Evolutionary conservation across 176 grass and related monocot genomes (phyloP).

Genomic region (Musa acuminata): DNA sequence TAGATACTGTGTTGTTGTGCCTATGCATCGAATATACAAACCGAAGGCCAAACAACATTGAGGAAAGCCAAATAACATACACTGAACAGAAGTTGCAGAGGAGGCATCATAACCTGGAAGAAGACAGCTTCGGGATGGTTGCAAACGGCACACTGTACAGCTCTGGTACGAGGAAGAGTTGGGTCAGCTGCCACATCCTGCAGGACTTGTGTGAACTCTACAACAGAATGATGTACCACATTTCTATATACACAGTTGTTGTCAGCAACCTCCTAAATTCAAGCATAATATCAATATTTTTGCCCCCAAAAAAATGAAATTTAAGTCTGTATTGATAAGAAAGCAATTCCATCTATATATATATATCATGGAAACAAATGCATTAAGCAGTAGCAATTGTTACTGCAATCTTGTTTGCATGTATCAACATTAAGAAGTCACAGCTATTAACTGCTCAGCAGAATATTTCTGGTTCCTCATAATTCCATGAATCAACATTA

Average conservation of each 20-base stretch:
- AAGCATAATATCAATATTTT: neutral
- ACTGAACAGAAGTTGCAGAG: too few relatives aligned
- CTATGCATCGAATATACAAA: too few relatives aligned
- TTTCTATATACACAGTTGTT: slow-evolving; percentile 79
- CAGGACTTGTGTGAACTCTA: slow-evolving; percentile 72
- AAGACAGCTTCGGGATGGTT: slow-evolving; percentile 77
- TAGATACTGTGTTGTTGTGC: too few relatives aligned
- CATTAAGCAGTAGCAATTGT: neutral
- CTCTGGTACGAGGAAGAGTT: slow-evolving; percentile 67
- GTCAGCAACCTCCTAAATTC: slow-evolving; percentile 58
- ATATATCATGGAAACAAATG: neutral
- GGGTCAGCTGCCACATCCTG: slow-evolving; percentile 80
- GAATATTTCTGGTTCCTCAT: too few relatives aligned
- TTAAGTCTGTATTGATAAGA: too few relatives aligned
- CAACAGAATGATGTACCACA: slow-evolving; percentile 61
- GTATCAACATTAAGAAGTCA: too few relatives aligned
- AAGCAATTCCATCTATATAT: neutral
- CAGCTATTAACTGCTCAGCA: too few relatives aligned
- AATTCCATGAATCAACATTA: too few relatives aligned
- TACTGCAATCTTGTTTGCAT: too few relatives aligned
- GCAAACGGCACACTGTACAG: slow-evolving; percentile 43
- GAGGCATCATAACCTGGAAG: slow-evolving; percentile 46
- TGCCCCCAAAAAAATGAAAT: too few relatives aligned
- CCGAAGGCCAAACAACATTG: too few relatives aligned
- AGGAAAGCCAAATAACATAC: too few relatives aligned